These are phyloP conservation scores for Backusella luteola DNA, from an alignment of 192 early-diverging fungal species.

Conservation along the genomic window DNA sequence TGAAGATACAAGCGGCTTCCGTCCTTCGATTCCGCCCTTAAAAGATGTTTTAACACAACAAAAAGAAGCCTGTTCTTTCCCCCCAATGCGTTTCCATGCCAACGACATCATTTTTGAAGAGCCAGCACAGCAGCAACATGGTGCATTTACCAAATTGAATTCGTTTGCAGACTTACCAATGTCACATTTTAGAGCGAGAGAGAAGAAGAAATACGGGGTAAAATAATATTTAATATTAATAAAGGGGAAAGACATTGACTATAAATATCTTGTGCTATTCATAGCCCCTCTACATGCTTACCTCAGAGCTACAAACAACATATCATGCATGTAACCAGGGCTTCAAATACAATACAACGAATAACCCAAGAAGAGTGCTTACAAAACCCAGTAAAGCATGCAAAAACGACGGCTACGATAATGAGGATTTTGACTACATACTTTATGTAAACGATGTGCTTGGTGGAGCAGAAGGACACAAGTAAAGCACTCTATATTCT, in stretches of 20 bases:
- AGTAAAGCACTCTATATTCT: conserved; percentile 58
- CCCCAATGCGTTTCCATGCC: background rate
- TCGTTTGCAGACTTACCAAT: conserved; percentile 1
- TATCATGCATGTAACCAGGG: conserved; percentile 59
- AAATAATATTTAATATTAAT: conserved; percentile 3
- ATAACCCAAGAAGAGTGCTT: conserved; percentile 91
- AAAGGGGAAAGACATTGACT: background rate
- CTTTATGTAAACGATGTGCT: conserved; percentile 97
- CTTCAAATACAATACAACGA: conserved; percentile 78
- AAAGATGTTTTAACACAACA: background rate
- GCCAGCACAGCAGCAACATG: background rate
- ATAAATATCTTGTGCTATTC: background rate
- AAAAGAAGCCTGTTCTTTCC: background rate
- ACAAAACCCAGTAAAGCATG: conserved; percentile 93
- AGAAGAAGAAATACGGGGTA: conserved; percentile 10
- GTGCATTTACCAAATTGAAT: conserved; percentile 3
- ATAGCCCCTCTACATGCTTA: conserved; percentile 31
- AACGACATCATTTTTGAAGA: conserved; percentile 1
- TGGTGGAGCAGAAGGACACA: conserved; percentile 83
- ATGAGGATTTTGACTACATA: conserved; percentile 95
- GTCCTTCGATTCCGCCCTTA: conserved; percentile 5
- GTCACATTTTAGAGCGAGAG: conserved; percentile 13
- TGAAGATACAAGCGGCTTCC: background rate
- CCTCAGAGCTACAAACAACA: conserved; percentile 21
- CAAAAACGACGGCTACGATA: conserved; percentile 93